Evolutionary conservation across 805 yeast genomes (phyloP), one percentile per base, ranked within the genome.

Genomic region (Candida cerambycidarum): DNA sequence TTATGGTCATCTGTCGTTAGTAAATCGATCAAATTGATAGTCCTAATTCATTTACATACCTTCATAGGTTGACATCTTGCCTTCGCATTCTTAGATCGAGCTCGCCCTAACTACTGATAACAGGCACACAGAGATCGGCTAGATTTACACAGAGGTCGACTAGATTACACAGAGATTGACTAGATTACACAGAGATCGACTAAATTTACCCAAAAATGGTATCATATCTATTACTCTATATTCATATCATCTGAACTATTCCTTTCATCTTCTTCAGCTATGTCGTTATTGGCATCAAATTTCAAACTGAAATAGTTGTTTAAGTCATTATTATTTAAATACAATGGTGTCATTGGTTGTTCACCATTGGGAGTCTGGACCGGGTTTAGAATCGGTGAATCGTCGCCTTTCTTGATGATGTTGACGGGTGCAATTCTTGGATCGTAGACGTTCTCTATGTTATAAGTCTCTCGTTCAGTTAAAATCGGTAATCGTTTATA

Each of bases 301-400:
- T 33, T 33, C 12, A 36, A 27, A 17, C 15, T 19, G 15, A 36
- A 36, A n/a, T 36, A 36, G 27, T 36, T 36, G 11, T 16, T 36
- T 17, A 27, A 16, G 5, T 36, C 38, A 11, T 46, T 43, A 40
- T 46, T 43, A 39, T 46, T 57, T 43, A 61, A 50, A 37, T 53
- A 56, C 42, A 70, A 56, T 3, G 76, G 76, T 2, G 76, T 70
- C 73, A 70, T 70, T 1, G 75, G 74, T 16, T 63, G 56, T 25
- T 67, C 75, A 33, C 67, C 74, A 23, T 51, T 49, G 2, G 74
- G 75, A 1, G 75, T 68, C 45, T 61, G 71, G 0, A 70, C 75
- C 1, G 76, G 76, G 28, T 57, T 56, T 30, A 70, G 50, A 4
- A 54, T 51, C 1, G 76, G 75, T 3, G 63, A 59, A 24, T 45